Percentiles rank a stretch among this genome's conserved stretches.
Conservation (phyloP, 345 rosid genomes). For the Eucalyptus grandis region DNA sequence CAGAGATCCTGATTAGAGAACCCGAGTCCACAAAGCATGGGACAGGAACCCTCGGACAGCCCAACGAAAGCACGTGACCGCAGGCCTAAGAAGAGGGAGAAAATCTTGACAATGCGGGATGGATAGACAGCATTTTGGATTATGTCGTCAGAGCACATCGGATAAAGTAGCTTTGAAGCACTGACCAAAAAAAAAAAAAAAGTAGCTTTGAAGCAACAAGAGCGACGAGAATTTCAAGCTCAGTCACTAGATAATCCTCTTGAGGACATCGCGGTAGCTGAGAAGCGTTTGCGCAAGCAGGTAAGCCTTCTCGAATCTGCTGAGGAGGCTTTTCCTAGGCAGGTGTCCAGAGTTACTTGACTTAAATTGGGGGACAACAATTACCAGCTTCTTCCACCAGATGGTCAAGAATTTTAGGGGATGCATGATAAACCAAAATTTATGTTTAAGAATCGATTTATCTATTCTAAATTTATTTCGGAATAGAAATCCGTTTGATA, state of each 20-base stretch:
- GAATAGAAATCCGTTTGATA: too few species aligned
- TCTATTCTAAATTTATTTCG: rapidly evolving
- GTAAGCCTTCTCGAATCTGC: neutral
- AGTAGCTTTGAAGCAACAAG: neutral
- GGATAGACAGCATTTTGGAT: neutral
- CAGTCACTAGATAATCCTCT: neutral
- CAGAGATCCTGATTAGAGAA: neutral
- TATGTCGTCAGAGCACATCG: neutral
- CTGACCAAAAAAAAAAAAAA: too few species aligned
- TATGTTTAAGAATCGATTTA: too few species aligned
- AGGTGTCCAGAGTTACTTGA: neutral
- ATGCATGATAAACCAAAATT: too few species aligned
- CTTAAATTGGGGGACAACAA: neutral
- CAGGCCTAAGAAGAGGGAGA: neutral
- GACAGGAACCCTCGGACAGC: neutral
- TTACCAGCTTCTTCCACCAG: neutral
- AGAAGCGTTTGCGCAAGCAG: neutral
- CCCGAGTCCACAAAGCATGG: neutral
- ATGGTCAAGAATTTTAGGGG: neutral
- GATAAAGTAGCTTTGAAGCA: neutral
- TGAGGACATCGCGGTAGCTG: neutral
- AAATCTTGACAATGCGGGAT: neutral
- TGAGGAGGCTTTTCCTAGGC: neutral
- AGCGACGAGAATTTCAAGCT: neutral
- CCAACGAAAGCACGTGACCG: neutral